Evolutionary conservation across 2,329 filamentous ascomycete species (phyloP), one percentile per base, ranked within the genome.

Genomic region (Stagonosporopsis cucurbitacearum): DNA sequence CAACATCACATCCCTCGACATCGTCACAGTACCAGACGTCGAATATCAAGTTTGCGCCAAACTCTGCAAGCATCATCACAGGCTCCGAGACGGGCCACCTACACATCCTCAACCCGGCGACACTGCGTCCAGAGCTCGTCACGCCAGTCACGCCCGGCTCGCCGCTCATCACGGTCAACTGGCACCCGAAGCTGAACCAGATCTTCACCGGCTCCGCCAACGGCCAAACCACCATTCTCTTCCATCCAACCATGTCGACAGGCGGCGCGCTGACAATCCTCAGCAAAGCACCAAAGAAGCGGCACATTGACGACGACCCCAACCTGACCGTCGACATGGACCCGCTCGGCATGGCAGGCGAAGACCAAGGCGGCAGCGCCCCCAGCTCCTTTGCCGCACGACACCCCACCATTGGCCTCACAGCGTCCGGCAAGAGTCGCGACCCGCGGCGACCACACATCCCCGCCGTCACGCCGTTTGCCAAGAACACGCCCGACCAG

Each of bases 111-210:
- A 98, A 97, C 70, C 91, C 95, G 0, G 95, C 92, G 35, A 98
- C 96, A 45, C 82, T 99, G 52, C 88, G 85, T 54, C 83, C 93
- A 1, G 93, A 97, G 72, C 86, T 92, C 26, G 87, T 94, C 52
- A 96, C 94, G 2, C 89, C 91, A 3, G 86, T 99, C n/a, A 97
- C 94, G 0, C 88, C 92, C 0, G 89, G 89, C 13, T 90, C 88
- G 6, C 85, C 94, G 1, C 79, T 99, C 8, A 90, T 98, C 59
- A 87, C 88, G 2, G 91, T 96, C 23, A 81, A 90, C 59, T 99
- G 95, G 95, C 94, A 99, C 70, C 84, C 90, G 19, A 96, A 92
- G 75, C 86, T 99, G 70, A 98, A 99, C 73, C 95, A 99, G 72
- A 96, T 99, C 68, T 77, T 98, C 61, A 96, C 94, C 8, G 94